Evolutionary conservation across 371 early-diverging fungal genomes (phyloP).

Genomic region (Chytridiales sp.): DNA sequence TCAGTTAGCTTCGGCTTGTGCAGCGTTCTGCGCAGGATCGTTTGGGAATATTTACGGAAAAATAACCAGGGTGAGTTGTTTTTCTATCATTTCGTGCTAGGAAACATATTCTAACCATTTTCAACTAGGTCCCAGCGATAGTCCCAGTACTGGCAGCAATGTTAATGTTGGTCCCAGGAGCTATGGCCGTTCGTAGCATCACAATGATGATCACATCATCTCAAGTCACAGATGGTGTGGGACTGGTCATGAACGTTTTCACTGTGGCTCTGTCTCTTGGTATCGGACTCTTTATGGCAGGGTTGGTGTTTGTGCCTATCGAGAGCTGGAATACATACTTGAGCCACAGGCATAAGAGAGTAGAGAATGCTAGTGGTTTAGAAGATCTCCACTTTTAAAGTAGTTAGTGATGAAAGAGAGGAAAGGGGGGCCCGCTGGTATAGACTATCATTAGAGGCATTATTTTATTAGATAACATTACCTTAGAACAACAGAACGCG

Average conservation of each 20-base stretch:
- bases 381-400: too few species aligned
- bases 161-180: slow-evolving; percentile 49
- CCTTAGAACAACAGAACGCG: too few species aligned
- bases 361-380: too few species aligned
- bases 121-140: slow-evolving; percentile 46
- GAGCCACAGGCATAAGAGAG: slow-evolving; percentile 1
- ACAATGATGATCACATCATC: slow-evolving; percentile 31
- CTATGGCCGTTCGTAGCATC: slow-evolving; percentile 48
- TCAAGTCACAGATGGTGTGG: slow-evolving; percentile 26
- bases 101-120: too few species aligned
- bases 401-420: too few species aligned
- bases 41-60: slow-evolving; percentile 40
- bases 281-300: slow-evolving; percentile 50
- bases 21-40: slow-evolving; percentile 17
- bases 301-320: slow-evolving; percentile 24
- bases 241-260: slow-evolving; percentile 35
- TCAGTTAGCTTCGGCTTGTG: slow-evolving; percentile 18
- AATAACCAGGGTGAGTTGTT: slow-evolving; percentile 26
- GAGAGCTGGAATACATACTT: neutral
- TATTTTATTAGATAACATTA: too few species aligned
- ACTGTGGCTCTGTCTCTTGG: slow-evolving; percentile 46
- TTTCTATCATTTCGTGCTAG: too few species aligned
- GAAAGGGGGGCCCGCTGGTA: too few species aligned
- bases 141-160: slow-evolving; percentile 43
- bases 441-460: too few species aligned